Base-by-base conservation (phyloP, 352 stramenopile genomes). In the Globisporangium iwayamae region DNA sequence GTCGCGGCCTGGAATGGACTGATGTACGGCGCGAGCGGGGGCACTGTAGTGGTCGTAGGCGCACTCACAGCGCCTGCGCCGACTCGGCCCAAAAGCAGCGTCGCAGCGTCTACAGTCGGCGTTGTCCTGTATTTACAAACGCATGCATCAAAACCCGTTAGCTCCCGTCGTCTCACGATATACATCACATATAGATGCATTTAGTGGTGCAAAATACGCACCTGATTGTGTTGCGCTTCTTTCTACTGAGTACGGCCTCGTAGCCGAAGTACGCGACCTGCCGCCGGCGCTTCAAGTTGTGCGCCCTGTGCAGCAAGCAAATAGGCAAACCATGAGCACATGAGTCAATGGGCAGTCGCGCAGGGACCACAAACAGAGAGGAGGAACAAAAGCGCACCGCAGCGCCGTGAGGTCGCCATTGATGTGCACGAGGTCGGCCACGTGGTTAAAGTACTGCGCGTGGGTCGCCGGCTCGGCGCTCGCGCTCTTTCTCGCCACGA, bases 391-490 rank as follows among this genome's bases (percentile, higher is more conserved):
- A 39, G 65, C 62, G 22, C 76, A 89, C 79, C 83, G 77, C 14
- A 79, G 60, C 58, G 68, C 70, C 10, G 77, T 85, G 63, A 92
- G 57, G 36, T 83, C 69, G 38, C 80, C 63, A 46, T 92, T 92
- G 57, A 63, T 70, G 20, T 56, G 69, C 32, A 89, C 83, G 32
- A 72, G 60, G 59, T 89, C 73, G 34, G 83, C 79, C 25, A 92
- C 81, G 63, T 90, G 76, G 60, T 75, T 83, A 60, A 90, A 92
- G 71, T 90, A 89, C 64, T 90, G 79, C 48, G 78, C 79, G 20
- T 76, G 68, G 63, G 72, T 90, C 62, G 79, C 75, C 20, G 83
- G 78, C 60, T 89, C 81, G 36, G 70, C 76, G 3, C 70, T 67
- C 18, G 73, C 62, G 11, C 70, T 76, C 59, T 85, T 85, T 34